phyloP scores from a whole-genome alignment of 441 rosid species.

The Jatropha podagrica region DNA sequence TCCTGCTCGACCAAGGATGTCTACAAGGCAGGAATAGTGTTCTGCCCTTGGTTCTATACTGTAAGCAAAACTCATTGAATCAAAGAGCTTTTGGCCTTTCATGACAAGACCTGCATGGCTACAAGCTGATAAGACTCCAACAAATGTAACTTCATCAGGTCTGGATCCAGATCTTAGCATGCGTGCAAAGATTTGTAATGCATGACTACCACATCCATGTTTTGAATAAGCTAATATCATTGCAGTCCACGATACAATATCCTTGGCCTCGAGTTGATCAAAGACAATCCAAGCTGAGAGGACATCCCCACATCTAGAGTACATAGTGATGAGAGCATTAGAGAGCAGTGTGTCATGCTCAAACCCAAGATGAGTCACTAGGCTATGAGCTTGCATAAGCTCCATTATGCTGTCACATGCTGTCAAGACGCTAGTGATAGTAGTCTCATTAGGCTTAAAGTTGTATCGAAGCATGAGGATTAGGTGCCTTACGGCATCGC shows the following conservation, averaged over 20 bases:
- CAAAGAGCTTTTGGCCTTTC: conserved; percentile 35
- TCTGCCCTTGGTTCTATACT: conserved; percentile 37
- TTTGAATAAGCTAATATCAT: conserved; percentile 43
- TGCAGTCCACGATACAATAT: conserved; percentile 40
- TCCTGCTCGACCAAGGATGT: conserved; percentile 43
- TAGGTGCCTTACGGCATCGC: conserved; percentile 32
- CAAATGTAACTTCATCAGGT: conserved; percentile 42
- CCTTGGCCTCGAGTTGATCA: conserved; percentile 33
- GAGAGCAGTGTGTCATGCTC: conserved; percentile 26
- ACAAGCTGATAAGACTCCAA: conserved; percentile 41
- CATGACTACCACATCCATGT: conserved; percentile 34
- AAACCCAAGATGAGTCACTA: conserved; percentile 33
- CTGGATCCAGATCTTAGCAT: conserved; percentile 35
- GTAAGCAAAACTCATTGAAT: conserved; percentile 32
- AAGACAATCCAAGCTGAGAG: conserved; percentile 33
- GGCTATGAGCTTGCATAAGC: conserved; percentile 34
- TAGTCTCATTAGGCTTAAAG: conserved; percentile 34
- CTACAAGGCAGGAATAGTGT: conserved; percentile 47
- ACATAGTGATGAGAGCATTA: conserved; percentile 37
- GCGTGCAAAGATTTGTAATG: conserved; percentile 33
- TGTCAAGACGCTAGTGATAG: conserved; percentile 34
- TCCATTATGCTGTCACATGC: conserved; percentile 30
- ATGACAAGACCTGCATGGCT: conserved; percentile 38
- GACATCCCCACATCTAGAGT: conserved; percentile 39
- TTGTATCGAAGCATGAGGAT: conserved; percentile 32